Percentiles rank a stretch among this genome's conserved stretches.
These are phyloP conservation scores for Barbatosphaeria neglecta DNA, from an alignment of 495 filamentous ascomycete species.

Conservation along the genomic window DNA sequence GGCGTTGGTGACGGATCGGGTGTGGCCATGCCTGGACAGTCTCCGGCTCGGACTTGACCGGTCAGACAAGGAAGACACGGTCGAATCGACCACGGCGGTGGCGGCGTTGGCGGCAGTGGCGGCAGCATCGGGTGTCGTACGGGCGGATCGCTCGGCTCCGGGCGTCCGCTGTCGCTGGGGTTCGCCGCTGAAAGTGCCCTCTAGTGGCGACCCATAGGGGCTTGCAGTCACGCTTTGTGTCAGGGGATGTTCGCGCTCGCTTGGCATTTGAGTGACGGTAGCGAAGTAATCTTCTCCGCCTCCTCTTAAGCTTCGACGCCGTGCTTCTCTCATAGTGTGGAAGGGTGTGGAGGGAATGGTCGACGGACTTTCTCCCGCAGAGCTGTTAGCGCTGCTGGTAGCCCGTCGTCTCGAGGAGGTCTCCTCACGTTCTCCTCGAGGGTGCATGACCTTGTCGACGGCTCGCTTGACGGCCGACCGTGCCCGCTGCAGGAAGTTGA, in stretches of 20 bases:
- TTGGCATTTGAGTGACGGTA: constrained; percentile 24
- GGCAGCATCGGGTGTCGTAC: background rate
- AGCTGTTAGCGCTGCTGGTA: constrained; percentile 49
- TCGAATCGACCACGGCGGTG: background rate
- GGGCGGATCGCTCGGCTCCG: constrained; percentile 22
- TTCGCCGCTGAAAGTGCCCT: constrained; percentile 11
- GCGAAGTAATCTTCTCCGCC: constrained; percentile 59
- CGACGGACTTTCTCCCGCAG: constrained; percentile 29
- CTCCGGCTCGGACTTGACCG: background rate
- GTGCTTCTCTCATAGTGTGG: constrained; percentile 22
- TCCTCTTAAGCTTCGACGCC: constrained; percentile 57
- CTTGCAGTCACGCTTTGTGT: constrained; percentile 70
- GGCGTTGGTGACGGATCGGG: constrained; percentile 43
- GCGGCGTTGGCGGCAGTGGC: background rate
- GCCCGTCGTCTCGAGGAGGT: constrained; percentile 39
- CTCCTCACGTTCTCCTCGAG: constrained; percentile 42
- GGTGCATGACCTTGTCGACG: constrained; percentile 47
- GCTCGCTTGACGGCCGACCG: constrained; percentile 57
- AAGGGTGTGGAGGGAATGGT: constrained; percentile 15
- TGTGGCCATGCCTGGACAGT: constrained; percentile 23
- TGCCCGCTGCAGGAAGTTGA: constrained; percentile 72
- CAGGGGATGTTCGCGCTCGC: constrained; percentile 71
- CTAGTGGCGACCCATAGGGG: constrained; percentile 43
- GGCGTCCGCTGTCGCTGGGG: constrained; percentile 31
- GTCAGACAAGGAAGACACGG: background rate